These are phyloP conservation scores for Wolfiporia cocos DNA, from an alignment of 1,284 basidiomycete genomes.

Conservation along the genomic window DNA sequence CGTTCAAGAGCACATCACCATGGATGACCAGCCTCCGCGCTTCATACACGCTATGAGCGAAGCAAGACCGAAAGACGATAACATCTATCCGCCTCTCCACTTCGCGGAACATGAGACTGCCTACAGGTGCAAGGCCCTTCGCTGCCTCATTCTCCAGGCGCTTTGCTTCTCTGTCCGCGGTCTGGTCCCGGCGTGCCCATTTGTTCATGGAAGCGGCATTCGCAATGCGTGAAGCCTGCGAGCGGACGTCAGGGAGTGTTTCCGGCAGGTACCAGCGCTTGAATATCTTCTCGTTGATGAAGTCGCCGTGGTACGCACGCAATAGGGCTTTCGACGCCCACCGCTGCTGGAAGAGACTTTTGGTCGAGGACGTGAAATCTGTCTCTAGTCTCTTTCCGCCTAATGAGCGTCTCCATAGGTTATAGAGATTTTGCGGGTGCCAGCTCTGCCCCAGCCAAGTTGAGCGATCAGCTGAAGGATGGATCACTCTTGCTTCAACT, in stretches of 20 bases:
- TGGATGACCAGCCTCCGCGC: conserved; percentile 84
- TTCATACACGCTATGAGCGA: conserved; percentile 88
- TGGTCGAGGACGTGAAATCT: conserved; percentile 54
- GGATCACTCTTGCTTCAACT: too few relatives aligned
- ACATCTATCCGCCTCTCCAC: conserved; percentile 95
- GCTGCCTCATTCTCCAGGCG: conserved; percentile 47
- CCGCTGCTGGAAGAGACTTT: conserved; percentile 83
- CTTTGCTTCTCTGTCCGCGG: conserved; percentile 40
- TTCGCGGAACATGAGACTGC: conserved; percentile 88
- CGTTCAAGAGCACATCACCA: conserved; percentile 88
- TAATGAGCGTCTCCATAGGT: conserved; percentile 52
- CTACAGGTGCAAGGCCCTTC: conserved; percentile 72
- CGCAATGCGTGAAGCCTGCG: conserved; percentile 34
- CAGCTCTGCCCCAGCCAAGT: conserved; percentile 60
- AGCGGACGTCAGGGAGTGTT: conserved; percentile 82
- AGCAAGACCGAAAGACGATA: conserved; percentile 88
- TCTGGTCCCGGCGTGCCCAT: conserved; percentile 47
- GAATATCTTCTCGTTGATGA: conserved; percentile 89
- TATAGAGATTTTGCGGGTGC: conserved; percentile 68
- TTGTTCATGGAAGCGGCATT: conserved; percentile 19
- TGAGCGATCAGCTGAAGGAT: too few relatives aligned
- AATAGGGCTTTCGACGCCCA: conserved; percentile 89
- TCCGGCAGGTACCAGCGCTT: conserved; percentile 93
- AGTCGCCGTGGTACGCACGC: conserved; percentile 95
- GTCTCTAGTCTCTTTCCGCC: conserved; percentile 37